Conservation (phyloP, 1,284 basidiomycete genomes). For the Paramarasmius palmivorus region DNA sequence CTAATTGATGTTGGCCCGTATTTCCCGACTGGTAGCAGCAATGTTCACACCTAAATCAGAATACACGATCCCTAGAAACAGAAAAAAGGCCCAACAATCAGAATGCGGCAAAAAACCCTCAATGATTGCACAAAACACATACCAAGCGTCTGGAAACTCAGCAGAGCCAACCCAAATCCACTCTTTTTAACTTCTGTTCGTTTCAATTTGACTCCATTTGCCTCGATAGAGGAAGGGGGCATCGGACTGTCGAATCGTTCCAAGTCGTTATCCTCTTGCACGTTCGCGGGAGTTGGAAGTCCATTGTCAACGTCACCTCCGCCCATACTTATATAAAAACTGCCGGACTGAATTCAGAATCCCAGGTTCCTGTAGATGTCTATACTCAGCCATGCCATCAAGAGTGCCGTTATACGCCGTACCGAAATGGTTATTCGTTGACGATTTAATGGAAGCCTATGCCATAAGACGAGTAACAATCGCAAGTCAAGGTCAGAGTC, state of each 20-base stretch:
- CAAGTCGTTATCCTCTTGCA: neutral
- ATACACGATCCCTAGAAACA: conserved; percentile 56
- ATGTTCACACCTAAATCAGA: conserved; percentile 48
- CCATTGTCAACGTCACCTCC: conserved; percentile 4
- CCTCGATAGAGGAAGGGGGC: conserved; percentile 2
- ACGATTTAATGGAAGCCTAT: too few species aligned
- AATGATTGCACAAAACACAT: conserved; percentile 10
- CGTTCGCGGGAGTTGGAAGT: neutral
- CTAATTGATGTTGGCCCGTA: conserved; percentile 1
- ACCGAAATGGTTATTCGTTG: too few species aligned
- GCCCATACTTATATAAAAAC: conserved; percentile 4
- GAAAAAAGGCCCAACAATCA: neutral
- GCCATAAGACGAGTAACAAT: too few species aligned
- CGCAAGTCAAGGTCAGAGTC: too few species aligned
- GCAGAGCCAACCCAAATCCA: conserved; percentile 31
- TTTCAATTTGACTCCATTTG: neutral
- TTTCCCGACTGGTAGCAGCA: neutral
- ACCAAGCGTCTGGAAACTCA: conserved; percentile 41
- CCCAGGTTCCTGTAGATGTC: too few species aligned
- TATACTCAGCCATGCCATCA: too few species aligned
- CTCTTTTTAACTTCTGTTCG: conserved; percentile 2
- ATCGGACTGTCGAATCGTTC: neutral
- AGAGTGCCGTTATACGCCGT: too few species aligned
- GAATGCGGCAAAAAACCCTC: too few species aligned
- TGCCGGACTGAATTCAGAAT: too few species aligned